Percentiles rank a stretch among this genome's conserved stretches.
phyloP scores from a whole-genome alignment of 345 rosid genomes.

The Populus ilicifolia region DNA sequence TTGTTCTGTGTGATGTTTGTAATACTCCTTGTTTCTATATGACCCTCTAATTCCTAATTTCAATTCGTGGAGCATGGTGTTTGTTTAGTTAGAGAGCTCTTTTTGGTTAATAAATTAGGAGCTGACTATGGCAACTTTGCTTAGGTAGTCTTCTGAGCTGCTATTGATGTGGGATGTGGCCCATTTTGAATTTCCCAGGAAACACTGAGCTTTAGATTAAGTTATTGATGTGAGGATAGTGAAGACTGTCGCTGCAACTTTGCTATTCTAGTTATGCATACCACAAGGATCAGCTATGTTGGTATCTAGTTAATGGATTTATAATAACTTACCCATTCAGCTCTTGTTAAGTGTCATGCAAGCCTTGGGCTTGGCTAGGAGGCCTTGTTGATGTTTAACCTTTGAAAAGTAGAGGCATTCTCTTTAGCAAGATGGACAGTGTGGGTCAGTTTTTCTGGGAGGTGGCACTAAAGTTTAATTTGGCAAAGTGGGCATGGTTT shows the following conservation, averaged over 20 bases:
- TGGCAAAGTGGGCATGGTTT: not conserved
- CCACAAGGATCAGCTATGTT: not conserved
- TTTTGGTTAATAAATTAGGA: not conserved
- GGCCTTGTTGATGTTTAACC: not conserved
- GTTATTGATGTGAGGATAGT: not conserved
- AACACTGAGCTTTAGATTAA: not conserved
- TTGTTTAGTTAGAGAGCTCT: not conserved
- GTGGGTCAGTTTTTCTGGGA: not conserved
- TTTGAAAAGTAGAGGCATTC: not conserved
- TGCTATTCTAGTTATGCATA: not conserved
- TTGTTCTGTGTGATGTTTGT: not conserved
- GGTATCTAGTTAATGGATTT: not conserved
- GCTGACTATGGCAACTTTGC: not conserved
- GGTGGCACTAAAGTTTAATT: not conserved
- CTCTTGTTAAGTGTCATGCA: not conserved
- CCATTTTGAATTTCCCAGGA: not conserved
- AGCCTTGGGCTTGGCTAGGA: not conserved
- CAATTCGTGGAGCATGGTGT: not conserved
- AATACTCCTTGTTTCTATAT: not conserved
- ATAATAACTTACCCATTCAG: not conserved
- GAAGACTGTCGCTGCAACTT: not conserved
- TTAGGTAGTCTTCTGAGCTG: not conserved
- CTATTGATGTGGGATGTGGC: not conserved
- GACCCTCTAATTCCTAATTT: not conserved
- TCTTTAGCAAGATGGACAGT: not conserved